A percentile compares a stretch with the other conserved stretches of the same genome.
Evolutionary conservation across 2,329 filamentous ascomycete genomes (phyloP).

Genomic region (Chaetoscypha palmicola): DNA sequence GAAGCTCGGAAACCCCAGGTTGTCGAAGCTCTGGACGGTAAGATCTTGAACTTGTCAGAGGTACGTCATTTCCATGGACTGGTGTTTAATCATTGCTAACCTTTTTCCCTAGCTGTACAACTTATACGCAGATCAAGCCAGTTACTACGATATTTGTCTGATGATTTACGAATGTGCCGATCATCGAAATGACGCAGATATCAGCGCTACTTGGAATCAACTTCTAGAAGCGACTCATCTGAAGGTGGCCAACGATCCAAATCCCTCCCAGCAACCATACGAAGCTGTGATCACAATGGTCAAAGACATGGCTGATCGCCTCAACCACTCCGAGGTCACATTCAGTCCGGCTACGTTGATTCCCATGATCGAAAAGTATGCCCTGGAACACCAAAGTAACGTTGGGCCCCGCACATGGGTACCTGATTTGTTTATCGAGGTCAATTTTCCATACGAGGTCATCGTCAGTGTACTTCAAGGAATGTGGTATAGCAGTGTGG

Average conservation of each 20-base stretch:
- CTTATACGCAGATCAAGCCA: slow-evolving; percentile 79
- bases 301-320: slow-evolving; percentile 57
- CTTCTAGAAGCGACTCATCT: slow-evolving; percentile 68
- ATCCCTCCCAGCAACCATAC: slow-evolving; percentile 51
- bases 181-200: slow-evolving; percentile 79
- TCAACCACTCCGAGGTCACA: slow-evolving; percentile 57
- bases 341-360: slow-evolving; percentile 57
- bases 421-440: slow-evolving; percentile 57
- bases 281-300: slow-evolving; percentile 61
- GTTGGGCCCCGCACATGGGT: slow-evolving; percentile 36
- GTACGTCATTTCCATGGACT: too few relatives aligned
- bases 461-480: slow-evolving; percentile 56
- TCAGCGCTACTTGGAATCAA: slow-evolving; percentile 76
- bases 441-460: slow-evolving; percentile 54
- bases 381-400: slow-evolving; percentile 51
- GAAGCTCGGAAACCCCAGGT: slow-evolving; percentile 58
- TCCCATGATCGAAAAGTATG: slow-evolving; percentile 56
- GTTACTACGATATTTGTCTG: slow-evolving; percentile 89
- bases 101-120: slow-evolving; percentile 70
- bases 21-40: slow-evolving; percentile 63
- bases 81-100: too few relatives aligned
- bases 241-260: slow-evolving; percentile 33
- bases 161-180: slow-evolving; percentile 89
- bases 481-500: slow-evolving; percentile 61
- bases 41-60: slow-evolving; percentile 66